Base-by-base conservation (phyloP, 1,284 basidiomycete genomes). In the Fomitiporia mediterranea region DNA sequence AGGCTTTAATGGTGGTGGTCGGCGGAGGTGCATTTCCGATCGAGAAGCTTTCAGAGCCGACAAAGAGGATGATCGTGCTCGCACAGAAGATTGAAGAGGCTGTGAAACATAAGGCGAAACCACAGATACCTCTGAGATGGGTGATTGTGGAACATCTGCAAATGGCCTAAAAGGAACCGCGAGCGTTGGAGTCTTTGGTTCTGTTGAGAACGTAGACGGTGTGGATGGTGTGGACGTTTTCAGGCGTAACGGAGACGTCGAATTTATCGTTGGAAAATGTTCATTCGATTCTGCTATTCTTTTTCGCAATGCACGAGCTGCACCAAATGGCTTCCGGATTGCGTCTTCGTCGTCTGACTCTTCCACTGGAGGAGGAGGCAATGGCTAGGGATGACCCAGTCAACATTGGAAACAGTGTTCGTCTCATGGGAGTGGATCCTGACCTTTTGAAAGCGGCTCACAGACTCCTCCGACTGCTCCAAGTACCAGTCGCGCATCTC, bases 401-500 rank as follows among this genome's bases (percentile, higher is more conserved):
- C n/a, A 47, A 34, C 13, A 43, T 3, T 39, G 34, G 15, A 25
- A 8, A 4, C 1, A 17, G 23, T 19, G 11, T 9, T 30, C 28
- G 47, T 6, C 8, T n/a, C 25, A 25, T 15, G 17, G 3, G 7
- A 7, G 39, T 19, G 11, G 42, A 9, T 3, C 6, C 37, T n/a
- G 7, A 56, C 55, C 50, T 56, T 54, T 13, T 47, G 30, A 23
- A 51, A 38, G 11, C 48, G 21, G 27, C 35, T 56, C 28, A 27
- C 39, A 4, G 37, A 34, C 27, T 56, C 55, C 25, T 50, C 48
- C n/a, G 55, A 32, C 13, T 58, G 44, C 32, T 58, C 56, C 9
- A 40, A 6, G 37, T 44, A 43, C 56, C 56, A 58, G 34, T 58
- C 56, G 46, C 56, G 56, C 56, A 58, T 58, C 32, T 58, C 56